phyloP scores from a whole-genome alignment of 179 eudicot genomes.

The Gypsophila paniculata region DNA sequence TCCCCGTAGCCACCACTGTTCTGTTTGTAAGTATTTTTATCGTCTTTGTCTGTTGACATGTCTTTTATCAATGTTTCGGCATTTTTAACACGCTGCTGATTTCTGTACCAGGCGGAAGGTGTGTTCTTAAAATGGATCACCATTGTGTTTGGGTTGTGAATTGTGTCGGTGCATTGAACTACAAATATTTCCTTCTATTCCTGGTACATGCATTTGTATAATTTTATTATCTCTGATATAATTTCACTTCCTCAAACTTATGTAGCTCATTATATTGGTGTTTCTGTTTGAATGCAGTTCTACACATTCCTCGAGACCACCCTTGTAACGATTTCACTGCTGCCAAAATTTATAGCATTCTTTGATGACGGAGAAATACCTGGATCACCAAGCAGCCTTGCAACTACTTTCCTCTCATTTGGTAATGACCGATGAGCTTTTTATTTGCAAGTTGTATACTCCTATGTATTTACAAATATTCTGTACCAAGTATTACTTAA shows the following conservation, averaged over 20 bases:
- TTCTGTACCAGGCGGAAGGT: constrained; percentile 66
- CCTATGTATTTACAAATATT: background rate
- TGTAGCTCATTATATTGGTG: background rate
- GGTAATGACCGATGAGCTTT: constrained; percentile 44
- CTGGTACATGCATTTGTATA: constrained; percentile 47
- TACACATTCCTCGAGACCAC: constrained; percentile 85
- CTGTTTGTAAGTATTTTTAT: constrained; percentile 76
- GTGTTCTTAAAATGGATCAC: constrained; percentile 97
- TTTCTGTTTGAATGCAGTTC: constrained; percentile 56
- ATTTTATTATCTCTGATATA: background rate
- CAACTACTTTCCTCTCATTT: constrained; percentile 91
- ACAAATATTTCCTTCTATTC: constrained; percentile 96
- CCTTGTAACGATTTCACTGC: constrained; percentile 61
- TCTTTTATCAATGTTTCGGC: background rate
- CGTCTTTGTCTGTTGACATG: background rate
- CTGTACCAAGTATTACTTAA: background rate
- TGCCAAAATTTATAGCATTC: constrained; percentile 80
- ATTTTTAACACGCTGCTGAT: constrained; percentile 19
- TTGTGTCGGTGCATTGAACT: constrained; percentile 96
- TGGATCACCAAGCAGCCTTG: constrained; percentile 78
- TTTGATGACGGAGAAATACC: constrained; percentile 87
- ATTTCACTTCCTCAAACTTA: background rate
- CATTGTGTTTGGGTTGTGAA: constrained; percentile 99
- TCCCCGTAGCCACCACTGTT: constrained; percentile 97
- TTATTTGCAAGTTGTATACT: constrained; percentile 1